Conservation (phyloP, 2,329 filamentous ascomycete genomes). For the Chrysoporthe deuterocubensis region DNA sequence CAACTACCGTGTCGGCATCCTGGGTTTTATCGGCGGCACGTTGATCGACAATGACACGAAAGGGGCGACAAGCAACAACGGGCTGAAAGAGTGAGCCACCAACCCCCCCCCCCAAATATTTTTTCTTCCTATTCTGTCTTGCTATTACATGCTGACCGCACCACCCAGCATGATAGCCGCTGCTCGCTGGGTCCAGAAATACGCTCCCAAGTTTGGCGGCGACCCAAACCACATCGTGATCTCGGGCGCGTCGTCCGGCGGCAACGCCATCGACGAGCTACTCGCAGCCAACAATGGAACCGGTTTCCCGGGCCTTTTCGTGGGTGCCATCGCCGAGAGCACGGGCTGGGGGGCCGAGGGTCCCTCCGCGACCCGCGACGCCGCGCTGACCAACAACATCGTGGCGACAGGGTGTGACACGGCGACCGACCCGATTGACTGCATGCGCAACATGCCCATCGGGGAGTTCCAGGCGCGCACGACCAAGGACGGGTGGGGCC, state of each 20-base stretch:
- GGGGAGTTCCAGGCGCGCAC: slow-evolving; percentile 20
- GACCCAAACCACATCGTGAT: slow-evolving; percentile 25
- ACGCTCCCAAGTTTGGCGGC: slow-evolving; percentile 24
- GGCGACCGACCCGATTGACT: slow-evolving; percentile 16
- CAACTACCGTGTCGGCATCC: slow-evolving; percentile 24
- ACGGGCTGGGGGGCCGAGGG: slow-evolving; percentile 22
- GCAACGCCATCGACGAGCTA: slow-evolving; percentile 21
- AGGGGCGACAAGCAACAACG: slow-evolving; percentile 18
- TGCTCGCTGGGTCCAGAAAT: slow-evolving; percentile 22
- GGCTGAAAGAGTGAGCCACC: slow-evolving; percentile 13
- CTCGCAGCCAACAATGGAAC: slow-evolving; percentile 24
- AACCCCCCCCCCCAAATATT: too few species aligned
- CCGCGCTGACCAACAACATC: slow-evolving; percentile 19
- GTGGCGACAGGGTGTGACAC: slow-evolving; percentile 19
- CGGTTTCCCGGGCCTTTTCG: slow-evolving; percentile 21
- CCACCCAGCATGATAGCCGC: slow-evolving; percentile 15
- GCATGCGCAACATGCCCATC: slow-evolving; percentile 23
- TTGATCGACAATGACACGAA: slow-evolving; percentile 19
- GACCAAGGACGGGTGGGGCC: slow-evolving; percentile 23
- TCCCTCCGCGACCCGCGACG: slow-evolving; percentile 9
- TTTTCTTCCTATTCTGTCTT: too few species aligned
- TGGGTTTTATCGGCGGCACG: slow-evolving; percentile 22
- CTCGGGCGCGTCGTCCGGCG: slow-evolving; percentile 16
- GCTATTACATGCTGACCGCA: too few species aligned
- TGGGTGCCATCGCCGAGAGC: slow-evolving; percentile 19